Conservation (phyloP, 306 rosid species). For the Rosa chinensis region DNA sequence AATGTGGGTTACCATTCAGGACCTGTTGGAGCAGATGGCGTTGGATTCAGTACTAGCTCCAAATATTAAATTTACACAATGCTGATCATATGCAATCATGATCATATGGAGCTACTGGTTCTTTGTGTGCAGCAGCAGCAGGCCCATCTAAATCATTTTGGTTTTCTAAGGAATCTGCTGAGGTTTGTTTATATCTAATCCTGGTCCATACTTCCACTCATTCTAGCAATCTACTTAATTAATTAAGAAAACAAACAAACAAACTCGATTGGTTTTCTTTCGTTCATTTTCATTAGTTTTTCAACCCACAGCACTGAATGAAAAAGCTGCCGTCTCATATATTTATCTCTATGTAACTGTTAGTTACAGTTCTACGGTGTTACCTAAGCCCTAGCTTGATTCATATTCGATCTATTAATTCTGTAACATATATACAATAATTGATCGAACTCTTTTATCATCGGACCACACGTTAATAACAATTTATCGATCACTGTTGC, state of each 20-base stretch:
- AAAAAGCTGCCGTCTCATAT: no score
- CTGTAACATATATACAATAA: no score
- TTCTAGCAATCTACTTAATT: constrained; percentile 16
- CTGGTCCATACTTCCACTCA: constrained; percentile 22
- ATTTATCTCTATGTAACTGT: no score
- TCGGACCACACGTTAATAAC: no score
- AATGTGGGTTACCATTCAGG: constrained; percentile 6
- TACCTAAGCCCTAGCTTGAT: not conserved
- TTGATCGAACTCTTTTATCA: no score
- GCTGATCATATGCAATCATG: constrained; percentile 21
- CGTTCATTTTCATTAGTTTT: not conserved
- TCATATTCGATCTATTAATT: not conserved
- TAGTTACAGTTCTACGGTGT: not conserved
- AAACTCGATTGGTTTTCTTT: constrained; percentile 8
- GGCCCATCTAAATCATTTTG: constrained; percentile 21
- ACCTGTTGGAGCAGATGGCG: not conserved
- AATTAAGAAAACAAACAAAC: not conserved
- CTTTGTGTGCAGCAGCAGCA: constrained; percentile 16
- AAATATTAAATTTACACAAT: constrained; percentile 8
- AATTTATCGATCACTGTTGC: not conserved
- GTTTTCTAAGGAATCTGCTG: constrained; percentile 13
- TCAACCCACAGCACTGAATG: not conserved
- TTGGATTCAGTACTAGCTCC: constrained; percentile 13
- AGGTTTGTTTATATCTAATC: constrained; percentile 15
- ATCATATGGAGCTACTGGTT: constrained; percentile 21